phyloP scores from a whole-genome alignment of 2,329 filamentous ascomycete species.

The Alternaria dauci region DNA sequence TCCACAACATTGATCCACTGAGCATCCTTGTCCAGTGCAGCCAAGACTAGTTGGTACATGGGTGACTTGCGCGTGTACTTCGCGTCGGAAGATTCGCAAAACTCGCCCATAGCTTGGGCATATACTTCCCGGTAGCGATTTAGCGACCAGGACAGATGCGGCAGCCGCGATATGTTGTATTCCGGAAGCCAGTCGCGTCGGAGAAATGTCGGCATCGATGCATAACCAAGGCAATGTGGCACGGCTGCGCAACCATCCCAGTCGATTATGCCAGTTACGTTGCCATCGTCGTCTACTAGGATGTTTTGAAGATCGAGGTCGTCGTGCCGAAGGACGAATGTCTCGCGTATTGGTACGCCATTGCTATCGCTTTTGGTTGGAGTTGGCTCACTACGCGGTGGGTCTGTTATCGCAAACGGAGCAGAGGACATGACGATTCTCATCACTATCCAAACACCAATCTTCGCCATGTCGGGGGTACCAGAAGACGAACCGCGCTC shows the following conservation, averaged over 20 bases:
- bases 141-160: conserved; percentile 8
- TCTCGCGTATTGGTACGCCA: conserved; percentile 3
- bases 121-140: conserved; percentile 27
- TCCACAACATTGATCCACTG: background rate
- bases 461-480: background rate
- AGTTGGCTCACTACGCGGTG: background rate
- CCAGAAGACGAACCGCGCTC: background rate
- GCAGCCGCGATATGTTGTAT: background rate
- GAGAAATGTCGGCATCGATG: conserved; percentile 22
- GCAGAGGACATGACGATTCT: background rate
- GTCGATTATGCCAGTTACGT: conserved; percentile 35
- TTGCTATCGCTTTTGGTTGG: background rate
- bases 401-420: background rate
- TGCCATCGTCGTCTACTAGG: conserved; percentile 23
- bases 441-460: conserved; percentile 1
- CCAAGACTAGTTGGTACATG: conserved; percentile 15
- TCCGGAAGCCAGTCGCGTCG: conserved; percentile 19
- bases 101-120: conserved; percentile 16
- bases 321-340: conserved; percentile 31
- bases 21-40: conserved; percentile 10
- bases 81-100: conserved; percentile 9
- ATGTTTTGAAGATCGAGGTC: conserved; percentile 41
- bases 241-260: conserved; percentile 27
- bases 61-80: conserved; percentile 22
- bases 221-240: conserved; percentile 24